Evolutionary conservation across 306 rosid species (phyloP), one percentile per base, ranked within the genome.

Genomic region (Phaseolus lunatus): DNA sequence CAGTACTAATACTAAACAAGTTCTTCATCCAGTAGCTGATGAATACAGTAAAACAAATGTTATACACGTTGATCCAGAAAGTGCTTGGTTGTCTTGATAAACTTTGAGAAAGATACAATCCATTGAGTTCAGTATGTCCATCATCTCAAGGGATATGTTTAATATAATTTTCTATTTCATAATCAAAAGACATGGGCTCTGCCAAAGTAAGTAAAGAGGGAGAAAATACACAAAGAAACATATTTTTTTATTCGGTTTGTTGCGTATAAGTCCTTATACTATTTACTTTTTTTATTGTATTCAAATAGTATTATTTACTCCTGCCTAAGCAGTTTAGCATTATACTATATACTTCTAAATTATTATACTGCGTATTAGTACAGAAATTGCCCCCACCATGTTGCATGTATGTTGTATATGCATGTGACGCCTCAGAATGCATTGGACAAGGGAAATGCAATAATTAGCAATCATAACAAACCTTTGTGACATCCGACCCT

Each of bases 401-500:
- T 68, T 62, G 64, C 44, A 29, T 29, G 64, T 35, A 62, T 22
- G n/a, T 65, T 50, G 57, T 50, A 49, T 68, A 43, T 78, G 66
- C 50, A 70, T 80, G 80, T 27, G 57, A 67, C 16, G 27, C 22
- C 31, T 20, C 59, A 16, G 47, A 50, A 74, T 29, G 71, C 69
- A 75, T 71, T 59, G 54, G 35, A 63, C 64, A 62, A 77, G 27
- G 71, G 75, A 54, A 79, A 82, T 67, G 59, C 50, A 59, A 86
- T 29, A 53, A 75, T 57, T 35, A 67, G 53, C 20, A 61, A 73
- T 81, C 70, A 82, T 65, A 54, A 87, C 92, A 80, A 85, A 94
- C 98, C 96, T 94, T 89, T 76, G 81, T 75, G 67, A 71, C 69
- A 75, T 85, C 89, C 53, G 44, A 66, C 81, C 80, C 91, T 85